Evolutionary conservation across 2,329 filamentous ascomycete species (phyloP), one percentile per base, ranked within the genome.

Genomic region (Tolypocladium nubicola): DNA sequence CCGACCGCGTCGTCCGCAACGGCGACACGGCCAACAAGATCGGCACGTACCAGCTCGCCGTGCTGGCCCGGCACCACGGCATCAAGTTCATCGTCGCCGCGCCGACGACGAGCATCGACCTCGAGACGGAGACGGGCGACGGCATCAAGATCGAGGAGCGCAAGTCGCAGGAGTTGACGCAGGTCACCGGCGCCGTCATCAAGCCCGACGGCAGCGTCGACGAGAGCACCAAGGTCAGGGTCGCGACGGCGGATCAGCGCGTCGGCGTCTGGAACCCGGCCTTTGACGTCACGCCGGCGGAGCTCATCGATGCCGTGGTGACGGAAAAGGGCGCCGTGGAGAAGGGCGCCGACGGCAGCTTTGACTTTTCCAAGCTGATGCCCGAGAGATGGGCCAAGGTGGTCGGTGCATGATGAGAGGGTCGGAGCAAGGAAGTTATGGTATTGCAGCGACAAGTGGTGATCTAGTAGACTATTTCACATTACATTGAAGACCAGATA

Each of bases 1-100:
- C 94, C 3, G 94, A 99, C 71, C 85, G 94, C 57, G 94, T 99
- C 16, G 94, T 93, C 38, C 89, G 91, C 54, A 99, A 99, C 66
- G 94, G 94, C 37, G 94, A 99, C 74, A 97, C 94, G 0, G 94
- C 94, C 57, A 99, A 99, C 77, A 99, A 99, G 77, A 95, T 99
- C 60, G 94, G 94, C 55, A 99, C 94, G 0, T 97, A 99, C 70
- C 82, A 87, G 56, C 81, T 99, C 4, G 91, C 94, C 4, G 91
- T 97, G n/a, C 80, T 96, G 37, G 94, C 94, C 26, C 86, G 82
- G 62, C 79, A 92, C 67, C 94, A 99, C 66, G 89, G 89, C 21
- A 81, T 97, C 67, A 96, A 93, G 71, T 99, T 99, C 69, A 81
- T 99, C 11, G 92, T 99, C 37, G 94, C 94, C 0, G 94, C 94